These are phyloP conservation scores for Tolypocladium inflatum DNA, from an alignment of 2,329 filamentous ascomycete genomes.

Conservation along the genomic window DNA sequence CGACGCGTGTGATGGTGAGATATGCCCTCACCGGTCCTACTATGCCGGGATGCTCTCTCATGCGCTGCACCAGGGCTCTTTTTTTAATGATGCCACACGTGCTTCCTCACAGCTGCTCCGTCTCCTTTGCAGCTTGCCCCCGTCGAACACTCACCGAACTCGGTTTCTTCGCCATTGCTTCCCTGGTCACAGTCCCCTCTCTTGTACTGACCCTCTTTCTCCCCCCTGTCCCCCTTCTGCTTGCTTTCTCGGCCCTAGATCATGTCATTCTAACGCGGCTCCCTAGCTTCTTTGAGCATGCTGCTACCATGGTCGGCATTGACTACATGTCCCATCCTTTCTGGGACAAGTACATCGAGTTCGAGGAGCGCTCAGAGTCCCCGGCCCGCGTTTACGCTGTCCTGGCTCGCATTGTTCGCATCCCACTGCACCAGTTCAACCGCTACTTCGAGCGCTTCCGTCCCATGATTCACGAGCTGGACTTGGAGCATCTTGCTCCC, in stretches of 20 bases:
- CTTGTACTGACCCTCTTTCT: conserved; percentile 51
- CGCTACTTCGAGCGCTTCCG: conserved; percentile 91
- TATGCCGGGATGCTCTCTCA: conserved; percentile 54
- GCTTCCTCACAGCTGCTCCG: conserved; percentile 28
- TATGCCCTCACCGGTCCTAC: conserved; percentile 51
- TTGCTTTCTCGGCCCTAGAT: conserved; percentile 2
- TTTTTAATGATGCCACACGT: conserved; percentile 31
- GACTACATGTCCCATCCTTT: conserved; percentile 94
- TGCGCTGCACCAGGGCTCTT: conserved; percentile 55
- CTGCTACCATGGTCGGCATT: conserved; percentile 72
- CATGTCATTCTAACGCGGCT: conserved; percentile 15
- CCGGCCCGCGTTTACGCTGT: conserved; percentile 80
- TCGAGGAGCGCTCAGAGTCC: conserved; percentile 82
- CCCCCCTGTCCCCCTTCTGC: conserved; percentile 5
- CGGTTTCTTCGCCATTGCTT: conserved; percentile 41
- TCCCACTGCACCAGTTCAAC: conserved; percentile 93
- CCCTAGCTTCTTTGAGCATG: conserved; percentile 85
- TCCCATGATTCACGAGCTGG: conserved; percentile 61
- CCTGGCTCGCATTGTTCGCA: conserved; percentile 70
- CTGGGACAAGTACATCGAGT: conserved; percentile 98
- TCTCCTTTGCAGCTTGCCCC: conserved; percentile 23
- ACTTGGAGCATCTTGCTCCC: conserved; percentile 63
- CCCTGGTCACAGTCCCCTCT: conserved; percentile 32
- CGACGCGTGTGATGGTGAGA: conserved; percentile 55
- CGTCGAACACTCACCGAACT: conserved; percentile 21